phyloP scores from a whole-genome alignment of 495 filamentous ascomycete species.

The Penicillium paradoxum region DNA sequence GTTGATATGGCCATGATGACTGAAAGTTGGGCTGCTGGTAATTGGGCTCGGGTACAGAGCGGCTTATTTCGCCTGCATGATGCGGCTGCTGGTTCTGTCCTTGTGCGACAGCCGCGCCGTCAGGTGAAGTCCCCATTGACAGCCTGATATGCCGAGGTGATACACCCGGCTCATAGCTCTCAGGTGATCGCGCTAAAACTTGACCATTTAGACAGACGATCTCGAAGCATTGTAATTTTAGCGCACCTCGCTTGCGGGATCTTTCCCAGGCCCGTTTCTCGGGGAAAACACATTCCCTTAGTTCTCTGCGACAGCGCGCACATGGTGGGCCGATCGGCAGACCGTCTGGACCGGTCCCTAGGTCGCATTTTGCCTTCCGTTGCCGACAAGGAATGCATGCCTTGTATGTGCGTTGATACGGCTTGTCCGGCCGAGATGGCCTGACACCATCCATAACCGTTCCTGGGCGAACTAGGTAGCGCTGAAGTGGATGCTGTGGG shows the following conservation, averaged over 20 bases:
- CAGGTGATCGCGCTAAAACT: conserved; percentile 15
- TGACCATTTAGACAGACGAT: conserved; percentile 2
- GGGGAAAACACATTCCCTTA: conserved; percentile 90
- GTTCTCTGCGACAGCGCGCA: conserved; percentile 82
- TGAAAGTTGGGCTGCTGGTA: background rate
- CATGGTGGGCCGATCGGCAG: conserved; percentile 86
- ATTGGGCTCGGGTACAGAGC: background rate
- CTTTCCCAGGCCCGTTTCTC: conserved; percentile 58
- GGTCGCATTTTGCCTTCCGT: conserved; percentile 46
- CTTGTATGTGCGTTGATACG: conserved; percentile 48
- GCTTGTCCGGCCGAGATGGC: conserved; percentile 32
- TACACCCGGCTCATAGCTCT: conserved; percentile 10
- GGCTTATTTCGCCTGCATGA: background rate
- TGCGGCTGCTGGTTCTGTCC: background rate
- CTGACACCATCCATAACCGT: conserved; percentile 37
- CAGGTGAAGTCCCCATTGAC: background rate
- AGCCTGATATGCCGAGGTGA: conserved; percentile 1
- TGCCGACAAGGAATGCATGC: conserved; percentile 45
- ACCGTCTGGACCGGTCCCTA: conserved; percentile 62
- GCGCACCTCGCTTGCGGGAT: conserved; percentile 33
- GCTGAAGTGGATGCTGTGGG: conserved; percentile 5
- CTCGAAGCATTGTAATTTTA: background rate
- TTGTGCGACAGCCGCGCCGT: background rate
- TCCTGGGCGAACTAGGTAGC: conserved; percentile 15
- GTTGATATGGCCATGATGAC: conserved; percentile 1